Evolutionary conservation across 345 rosid genomes (phyloP), one percentile per base, ranked within the genome.

Genomic region (Syzygium oleosum): DNA sequence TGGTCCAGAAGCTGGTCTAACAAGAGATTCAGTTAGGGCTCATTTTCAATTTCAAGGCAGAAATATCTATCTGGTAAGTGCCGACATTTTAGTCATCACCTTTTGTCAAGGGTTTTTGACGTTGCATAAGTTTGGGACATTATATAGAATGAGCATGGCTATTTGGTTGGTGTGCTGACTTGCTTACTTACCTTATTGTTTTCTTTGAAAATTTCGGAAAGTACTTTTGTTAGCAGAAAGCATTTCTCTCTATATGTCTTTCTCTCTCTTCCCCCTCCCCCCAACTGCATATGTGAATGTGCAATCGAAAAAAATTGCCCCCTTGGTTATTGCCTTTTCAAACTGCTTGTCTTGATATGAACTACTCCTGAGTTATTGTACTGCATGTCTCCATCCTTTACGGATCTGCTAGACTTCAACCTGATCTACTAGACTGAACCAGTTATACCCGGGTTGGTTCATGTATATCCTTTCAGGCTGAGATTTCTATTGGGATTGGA

Each of bases 1-100:
- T 54, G 99, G 99, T 90, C 99, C 99, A 55, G 98, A 97, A 90
- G 97, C 96, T 89, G 99, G 99, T 89, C 93, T 97, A 90, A 97
- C 99, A 12, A 92, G 99, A 92, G 99, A 96, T 93, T 94, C 99
- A 88, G 92, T 97, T 88, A 94, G 99, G 91, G 97, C 94, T 53
- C 94, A 95, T 79, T 97, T 97, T 88, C 88, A 96, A 84, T 95
- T 87, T 93, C 92, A 95, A 88, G 99, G 96, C 51, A 95, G 99
- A 92, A 95, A 93, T 21, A 89, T 97, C 84, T 97, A 95, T 92
- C 85, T 97, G 96, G 99, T 97, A 92, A 58, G 92, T 80, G 51
- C 87, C 43, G 13, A 68, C 65, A 85, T 87, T 55, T 84, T 27
- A 43, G 29, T 46, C 51, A 53, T 41, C 29, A 43, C n/a, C 31